Evolutionary conservation across 2,329 filamentous ascomycete genomes (phyloP), one percentile per base, ranked within the genome.

Genomic region (Sordariomycetes sp.): DNA sequence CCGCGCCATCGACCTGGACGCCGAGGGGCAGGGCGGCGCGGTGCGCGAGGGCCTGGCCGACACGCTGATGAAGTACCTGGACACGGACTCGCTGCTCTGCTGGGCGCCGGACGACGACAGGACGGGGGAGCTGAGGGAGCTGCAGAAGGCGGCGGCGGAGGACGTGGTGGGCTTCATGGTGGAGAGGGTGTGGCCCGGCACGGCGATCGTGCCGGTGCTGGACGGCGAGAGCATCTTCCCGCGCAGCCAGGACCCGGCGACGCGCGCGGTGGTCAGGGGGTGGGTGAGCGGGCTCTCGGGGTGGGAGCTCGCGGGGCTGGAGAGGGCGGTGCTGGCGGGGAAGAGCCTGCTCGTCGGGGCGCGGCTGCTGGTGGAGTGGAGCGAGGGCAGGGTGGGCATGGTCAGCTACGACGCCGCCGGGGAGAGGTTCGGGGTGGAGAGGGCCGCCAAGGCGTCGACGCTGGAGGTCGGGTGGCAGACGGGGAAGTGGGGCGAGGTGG

Each of bases 401-500:
- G 28, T 32, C 4, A 32, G 80, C 74, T 61, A 73, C 70, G 5
- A 56, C 65, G 10, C 62, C 62, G 32, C 60, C 34, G 55, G 48
- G 25, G 34, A 61, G 54, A 71, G 70, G 59, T 97, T 95, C 68
- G 88, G 89, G 0, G 85, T 95, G 14, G 88, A 96, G 66, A 85
- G 96, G 69, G 93, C 92, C 1, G 86, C 89, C 0, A 78, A 80
- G 65, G 87, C 88, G 16, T 85, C 87, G 6, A 96, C 82, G 65
- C 70, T 95, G 50, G 94, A 99, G 76, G 90, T 96, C 18, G 79
- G 83, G 62, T 97, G 90, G 87, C 94, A 99, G 79, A 95, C 87
- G 1, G 76, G 81, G 32, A 86, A 88, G 72, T 97, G 94, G 93
- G 94, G 94, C 10, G 92, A 96, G 76, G 94, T 99, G 1, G 94